These are phyloP conservation scores for Trichoderma guizhouense DNA, from an alignment of 2,329 filamentous ascomycete species.

Conservation along the genomic window DNA sequence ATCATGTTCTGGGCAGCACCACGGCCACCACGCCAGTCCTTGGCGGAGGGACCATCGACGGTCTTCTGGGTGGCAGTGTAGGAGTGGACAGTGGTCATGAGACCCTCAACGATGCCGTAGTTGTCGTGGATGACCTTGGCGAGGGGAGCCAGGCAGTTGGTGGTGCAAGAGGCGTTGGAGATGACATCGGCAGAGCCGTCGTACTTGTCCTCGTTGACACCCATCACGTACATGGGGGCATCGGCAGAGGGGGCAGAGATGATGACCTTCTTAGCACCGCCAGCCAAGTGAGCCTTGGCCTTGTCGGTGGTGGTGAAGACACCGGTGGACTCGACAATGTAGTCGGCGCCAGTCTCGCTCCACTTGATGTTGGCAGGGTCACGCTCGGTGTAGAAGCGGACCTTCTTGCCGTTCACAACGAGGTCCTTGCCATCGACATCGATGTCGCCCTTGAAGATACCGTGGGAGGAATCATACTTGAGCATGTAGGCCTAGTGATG, in stretches of 20 bases:
- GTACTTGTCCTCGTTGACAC: slow-evolving; percentile 95
- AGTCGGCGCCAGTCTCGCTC: slow-evolving; percentile 80
- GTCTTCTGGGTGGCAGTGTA: slow-evolving; percentile 99
- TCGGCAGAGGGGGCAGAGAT: slow-evolving; percentile 91
- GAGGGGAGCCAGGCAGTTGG: slow-evolving; percentile 98
- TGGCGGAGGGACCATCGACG: slow-evolving; percentile 92
- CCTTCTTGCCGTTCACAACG: slow-evolving; percentile 86
- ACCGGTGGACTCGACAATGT: slow-evolving; percentile 97
- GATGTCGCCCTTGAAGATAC: slow-evolving; percentile 90
- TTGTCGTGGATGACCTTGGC: slow-evolving; percentile 99
- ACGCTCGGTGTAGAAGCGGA: slow-evolving; percentile 92
- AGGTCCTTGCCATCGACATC: slow-evolving; percentile 68
- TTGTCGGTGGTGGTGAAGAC: slow-evolving; percentile 99
- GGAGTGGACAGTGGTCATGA: slow-evolving; percentile 99
- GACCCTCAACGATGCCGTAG: slow-evolving; percentile 94
- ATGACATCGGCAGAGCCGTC: slow-evolving; percentile 87
- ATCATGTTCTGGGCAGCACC: slow-evolving; percentile 99
- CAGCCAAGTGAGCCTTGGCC: slow-evolving; percentile 89
- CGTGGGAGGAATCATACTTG: slow-evolving; percentile 98
- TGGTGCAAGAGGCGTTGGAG: slow-evolving; percentile 99
- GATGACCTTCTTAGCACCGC: slow-evolving; percentile 97
- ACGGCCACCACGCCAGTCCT: slow-evolving; percentile 99
- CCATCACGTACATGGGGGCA: slow-evolving; percentile 99
- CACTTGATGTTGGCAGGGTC: slow-evolving; percentile 90
- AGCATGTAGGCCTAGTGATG: slow-evolving; percentile 89